Base-by-base conservation (phyloP, 2,329 filamentous ascomycete genomes). In the Pseudogymnoascus sp. region DNA sequence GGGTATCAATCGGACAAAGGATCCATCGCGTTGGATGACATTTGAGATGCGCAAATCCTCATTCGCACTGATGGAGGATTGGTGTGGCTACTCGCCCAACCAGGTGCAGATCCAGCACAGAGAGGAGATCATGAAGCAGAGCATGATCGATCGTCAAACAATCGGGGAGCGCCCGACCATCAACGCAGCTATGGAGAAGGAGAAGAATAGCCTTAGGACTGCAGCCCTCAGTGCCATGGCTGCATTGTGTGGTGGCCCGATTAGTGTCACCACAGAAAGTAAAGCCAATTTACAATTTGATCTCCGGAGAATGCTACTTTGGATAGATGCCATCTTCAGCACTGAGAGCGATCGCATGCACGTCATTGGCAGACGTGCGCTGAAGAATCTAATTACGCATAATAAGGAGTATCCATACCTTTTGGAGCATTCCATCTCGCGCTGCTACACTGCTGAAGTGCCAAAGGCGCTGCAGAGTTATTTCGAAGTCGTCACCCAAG, bases 1-100 rank as follows among this genome's bases (percentile, higher is more conserved):
- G 69, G 91, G 91, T 5, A 91, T 97, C 69, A 95, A 93, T 69
- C 84, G 87, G 61, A 91, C 91, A 0, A 87, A 86, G 65, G 91
- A 97, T 65, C 89, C 92, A 1, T 88, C 91, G 4, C 84, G 91
- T 33, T 99, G 95, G 93, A 95, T 99, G 85, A 93, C 95, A 0
- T 99, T 99, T 71, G 95, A 99, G 74, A 91, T 93, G 11, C 83
- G 96, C 42, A 96, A 97, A 73, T 97, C 95, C 4, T 90, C 93
- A 0, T 99, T 99, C 72, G 88, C 93, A 0, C 78, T 99, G 59
- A 97, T 99, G 93, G 95, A 99, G 75, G 93, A 97, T 68, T 99
- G 96, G 96, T 99, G 95, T 73, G 95, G 95, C 2, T 97, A 96
- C 74, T 96, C 93, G 6, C 91, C 93, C 0, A 96, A 97, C 67